A percentile compares a stretch with the other conserved stretches of the same genome.
Evolutionary conservation across 352 stramenopile genomes (phyloP).

Genomic region (Phytophthora capsici): DNA sequence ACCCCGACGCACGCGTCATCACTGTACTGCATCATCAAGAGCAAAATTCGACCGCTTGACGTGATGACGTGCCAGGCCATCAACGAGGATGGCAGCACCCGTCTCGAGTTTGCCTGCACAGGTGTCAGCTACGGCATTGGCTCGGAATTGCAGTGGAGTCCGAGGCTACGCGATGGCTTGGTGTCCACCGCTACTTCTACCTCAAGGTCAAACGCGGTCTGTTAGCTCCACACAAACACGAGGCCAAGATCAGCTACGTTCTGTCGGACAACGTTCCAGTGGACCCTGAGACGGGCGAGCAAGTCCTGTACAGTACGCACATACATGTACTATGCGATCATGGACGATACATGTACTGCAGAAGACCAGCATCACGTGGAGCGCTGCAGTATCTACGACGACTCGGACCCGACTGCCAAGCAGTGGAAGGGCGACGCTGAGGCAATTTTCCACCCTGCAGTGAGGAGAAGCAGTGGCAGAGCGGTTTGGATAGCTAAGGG

Average conservation of each 20-base stretch:
- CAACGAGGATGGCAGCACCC: no score
- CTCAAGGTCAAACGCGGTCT: slow-evolving; percentile 73
- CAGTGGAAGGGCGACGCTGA: slow-evolving; percentile 67
- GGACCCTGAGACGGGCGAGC: slow-evolving; percentile 51
- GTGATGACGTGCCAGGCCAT: no score
- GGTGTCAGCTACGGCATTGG: no score
- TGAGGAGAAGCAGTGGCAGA: slow-evolving; percentile 66
- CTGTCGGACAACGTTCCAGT: slow-evolving; percentile 60
- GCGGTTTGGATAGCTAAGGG: no score
- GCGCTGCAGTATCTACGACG: slow-evolving; percentile 78
- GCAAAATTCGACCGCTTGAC: no score
- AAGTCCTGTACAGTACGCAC: slow-evolving; percentile 70
- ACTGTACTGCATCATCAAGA: slow-evolving; percentile 83
- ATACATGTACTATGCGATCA: slow-evolving; percentile 79
- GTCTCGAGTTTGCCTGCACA: no score
- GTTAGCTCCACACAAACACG: slow-evolving; percentile 54
- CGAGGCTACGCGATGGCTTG: no score
- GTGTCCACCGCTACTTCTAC: no score
- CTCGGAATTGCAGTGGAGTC: no score
- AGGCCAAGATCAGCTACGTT: slow-evolving; percentile 77
- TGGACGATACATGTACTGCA: slow-evolving; percentile 60
- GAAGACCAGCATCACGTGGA: slow-evolving; percentile 78
- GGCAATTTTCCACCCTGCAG: slow-evolving; percentile 67
- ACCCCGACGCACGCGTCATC: slow-evolving; percentile 68
- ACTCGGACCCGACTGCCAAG: slow-evolving; percentile 49